Conservation (phyloP, 2,329 filamentous ascomycete genomes). For the Cordyceps cicadae region DNA sequence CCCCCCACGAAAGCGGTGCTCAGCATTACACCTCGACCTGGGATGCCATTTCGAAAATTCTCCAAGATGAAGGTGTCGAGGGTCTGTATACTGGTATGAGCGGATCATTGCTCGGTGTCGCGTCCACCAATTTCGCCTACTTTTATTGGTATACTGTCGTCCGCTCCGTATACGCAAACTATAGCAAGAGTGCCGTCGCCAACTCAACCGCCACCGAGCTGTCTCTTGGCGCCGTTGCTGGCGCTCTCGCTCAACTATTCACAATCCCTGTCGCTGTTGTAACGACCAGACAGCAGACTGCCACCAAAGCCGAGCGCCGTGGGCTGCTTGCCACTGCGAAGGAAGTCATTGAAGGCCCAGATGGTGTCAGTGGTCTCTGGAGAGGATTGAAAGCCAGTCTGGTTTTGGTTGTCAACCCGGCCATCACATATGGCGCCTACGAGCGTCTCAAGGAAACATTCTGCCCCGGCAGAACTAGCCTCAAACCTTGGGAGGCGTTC, state of each 20-base stretch:
- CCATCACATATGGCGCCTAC: conserved; percentile 96
- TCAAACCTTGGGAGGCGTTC: conserved; percentile 85
- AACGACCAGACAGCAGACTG: conserved; percentile 92
- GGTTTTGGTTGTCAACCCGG: conserved; percentile 90
- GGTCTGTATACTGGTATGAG: conserved; percentile 87
- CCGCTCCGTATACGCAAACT: conserved; percentile 66
- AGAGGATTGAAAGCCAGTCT: conserved; percentile 91
- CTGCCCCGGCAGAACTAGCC: conserved; percentile 66
- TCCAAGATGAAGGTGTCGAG: conserved; percentile 65
- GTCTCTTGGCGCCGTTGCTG: conserved; percentile 74
- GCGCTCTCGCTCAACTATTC: conserved; percentile 86
- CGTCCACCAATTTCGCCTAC: conserved; percentile 97
- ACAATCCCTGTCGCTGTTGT: conserved; percentile 95
- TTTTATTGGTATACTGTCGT: conserved; percentile 98
- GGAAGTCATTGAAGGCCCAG: conserved; percentile 84
- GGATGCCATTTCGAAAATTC: conserved; percentile 81
- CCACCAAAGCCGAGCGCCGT: conserved; percentile 74
- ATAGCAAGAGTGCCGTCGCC: conserved; percentile 39
- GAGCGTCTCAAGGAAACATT: conserved; percentile 73
- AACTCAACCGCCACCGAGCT: conserved; percentile 79
- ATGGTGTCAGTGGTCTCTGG: conserved; percentile 86
- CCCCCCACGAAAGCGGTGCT: conserved; percentile 36
- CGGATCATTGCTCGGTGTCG: conserved; percentile 81
- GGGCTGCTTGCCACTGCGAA: conserved; percentile 77
- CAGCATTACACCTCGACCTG: conserved; percentile 79